Conservation (phyloP, 2,329 filamentous ascomycete species). For the Thielaviopsis ethacetica region DNA sequence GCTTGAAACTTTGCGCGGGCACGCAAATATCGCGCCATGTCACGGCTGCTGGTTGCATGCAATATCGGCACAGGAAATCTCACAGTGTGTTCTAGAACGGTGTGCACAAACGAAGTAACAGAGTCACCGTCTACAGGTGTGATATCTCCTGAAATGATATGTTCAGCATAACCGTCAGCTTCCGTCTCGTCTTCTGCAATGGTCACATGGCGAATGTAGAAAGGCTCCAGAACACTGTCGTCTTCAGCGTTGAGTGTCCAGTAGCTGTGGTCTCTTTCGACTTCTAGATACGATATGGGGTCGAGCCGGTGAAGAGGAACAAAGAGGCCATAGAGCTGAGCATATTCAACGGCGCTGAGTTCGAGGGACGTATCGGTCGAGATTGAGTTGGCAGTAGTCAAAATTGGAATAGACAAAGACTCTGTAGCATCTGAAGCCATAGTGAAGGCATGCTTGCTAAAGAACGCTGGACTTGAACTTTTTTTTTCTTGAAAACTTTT, state of each 20-base stretch:
- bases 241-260: not conserved
- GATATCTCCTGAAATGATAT: slow-evolving; percentile 1
- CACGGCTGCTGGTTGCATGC: not conserved
- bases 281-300: not conserved
- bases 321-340: slow-evolving; percentile 11
- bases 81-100: not conserved
- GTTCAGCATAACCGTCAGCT: not conserved
- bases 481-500: not conserved
- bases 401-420: not conserved
- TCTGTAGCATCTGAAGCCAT: not conserved
- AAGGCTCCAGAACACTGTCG: slow-evolving; percentile 1
- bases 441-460: not conserved
- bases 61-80: slow-evolving; percentile 2
- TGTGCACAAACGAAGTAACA: not conserved
- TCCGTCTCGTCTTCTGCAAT: not conserved
- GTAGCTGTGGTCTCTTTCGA: slow-evolving; percentile 1
- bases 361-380: slow-evolving; percentile 15
- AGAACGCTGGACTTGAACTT: not conserved
- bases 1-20: slow-evolving; percentile 1
- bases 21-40: not conserved
- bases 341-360: slow-evolving; percentile 12
- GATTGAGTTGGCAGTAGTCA: not conserved
- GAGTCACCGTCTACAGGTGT: not conserved
- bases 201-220: not conserved
- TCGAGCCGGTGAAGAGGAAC: slow-evolving; percentile 2